Base-by-base conservation (phyloP, 805 yeast genomes). In the Sungouiella thailandica region DNA sequence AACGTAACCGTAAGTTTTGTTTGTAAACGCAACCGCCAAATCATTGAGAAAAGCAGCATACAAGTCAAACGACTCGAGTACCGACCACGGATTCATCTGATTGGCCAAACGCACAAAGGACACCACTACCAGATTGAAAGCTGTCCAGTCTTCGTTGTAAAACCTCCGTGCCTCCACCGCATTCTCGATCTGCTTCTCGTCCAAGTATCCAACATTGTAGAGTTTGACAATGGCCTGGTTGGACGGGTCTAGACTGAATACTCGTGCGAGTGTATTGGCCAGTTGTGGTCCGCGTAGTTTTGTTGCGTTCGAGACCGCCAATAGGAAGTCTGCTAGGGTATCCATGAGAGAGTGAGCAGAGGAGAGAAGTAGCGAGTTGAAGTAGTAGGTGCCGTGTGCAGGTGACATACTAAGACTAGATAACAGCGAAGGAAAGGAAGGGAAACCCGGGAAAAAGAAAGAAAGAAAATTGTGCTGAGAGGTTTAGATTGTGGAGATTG, bases 61-160 rank as follows among this genome's bases (percentile, higher is more conserved):
- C 17, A 75, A 52, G 50, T 78, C 84, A 40, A 76, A 76, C 1
- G 80, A 74, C 23, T 67, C 68, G 4, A 76, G 47, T 1, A 63
- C 36, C 1, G 78, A 67, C 62, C 72, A 60, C 0, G 85, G 80
- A 44, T 77, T 66, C 16, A 78, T 53, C 37, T 74, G 76, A 25
- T 68, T 56, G 37, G 76, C 60, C 33, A 74, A 62, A 23, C 52
- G 49, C 10, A 80, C 48, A 49, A 76, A 80, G 2, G 76, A 57
- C 1, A 52, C 47, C 0, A 75, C 50, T 8, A 72, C 46, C 7
- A 57, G 58, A 31, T 68, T 72, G 43, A 78, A 73, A 0, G 76
- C 68, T 7, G 53, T 39, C 72, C 72, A 67, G n/a, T 65, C 69
- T 14, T 52, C 58, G 18, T 53, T 52, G 36, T 46, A 58, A 25